Percentiles rank a stretch among this genome's conserved stretches.
Conservation (phyloP, 371 early-diverging fungal species). For the Mortierella sp. region DNA sequence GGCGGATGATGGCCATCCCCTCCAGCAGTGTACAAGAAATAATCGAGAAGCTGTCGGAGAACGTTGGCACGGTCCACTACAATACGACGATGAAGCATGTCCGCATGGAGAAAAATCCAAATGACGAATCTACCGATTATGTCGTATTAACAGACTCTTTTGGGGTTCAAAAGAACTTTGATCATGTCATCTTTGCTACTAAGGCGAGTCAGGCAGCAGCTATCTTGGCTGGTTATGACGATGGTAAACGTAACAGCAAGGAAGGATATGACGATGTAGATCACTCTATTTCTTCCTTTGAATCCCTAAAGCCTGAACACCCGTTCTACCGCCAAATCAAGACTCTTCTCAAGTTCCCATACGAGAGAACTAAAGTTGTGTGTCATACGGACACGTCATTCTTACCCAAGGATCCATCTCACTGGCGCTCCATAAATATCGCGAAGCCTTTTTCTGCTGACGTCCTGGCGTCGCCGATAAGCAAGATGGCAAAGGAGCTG, state of each 20-base stretch:
- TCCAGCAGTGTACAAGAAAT: slow-evolving; percentile 66
- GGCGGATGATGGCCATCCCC: slow-evolving; percentile 66
- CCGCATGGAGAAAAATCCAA: slow-evolving; percentile 14
- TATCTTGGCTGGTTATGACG: slow-evolving; percentile 44
- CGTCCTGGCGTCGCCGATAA: slow-evolving; percentile 32
- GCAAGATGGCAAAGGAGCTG: slow-evolving; percentile 19
- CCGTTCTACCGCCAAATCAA: slow-evolving; percentile 39
- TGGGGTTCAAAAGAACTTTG: slow-evolving; percentile 59
- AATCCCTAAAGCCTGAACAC: slow-evolving; percentile 8
- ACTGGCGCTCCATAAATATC: slow-evolving; percentile 88
- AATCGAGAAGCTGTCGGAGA: slow-evolving; percentile 59
- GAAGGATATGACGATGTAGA: background rate
- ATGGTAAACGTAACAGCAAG: background rate
- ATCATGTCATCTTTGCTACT: slow-evolving; percentile 82
- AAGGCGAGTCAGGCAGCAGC: slow-evolving; percentile 79
- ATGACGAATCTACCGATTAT: too few relatives aligned
- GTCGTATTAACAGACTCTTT: slow-evolving; percentile 57
- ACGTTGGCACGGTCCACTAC: slow-evolving; percentile 56
- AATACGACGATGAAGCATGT: slow-evolving; percentile 55
- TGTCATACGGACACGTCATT: slow-evolving; percentile 82
- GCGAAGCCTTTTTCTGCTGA: slow-evolving; percentile 57
- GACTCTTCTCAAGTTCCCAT: slow-evolving; percentile 64
- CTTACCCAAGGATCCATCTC: slow-evolving; percentile 68
- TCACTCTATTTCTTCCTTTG: background rate
- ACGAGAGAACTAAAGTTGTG: slow-evolving; percentile 77